Evolutionary conservation across 768 basidiomycete species (phyloP).

Genomic region (Hortiboletus flavorubellus): DNA sequence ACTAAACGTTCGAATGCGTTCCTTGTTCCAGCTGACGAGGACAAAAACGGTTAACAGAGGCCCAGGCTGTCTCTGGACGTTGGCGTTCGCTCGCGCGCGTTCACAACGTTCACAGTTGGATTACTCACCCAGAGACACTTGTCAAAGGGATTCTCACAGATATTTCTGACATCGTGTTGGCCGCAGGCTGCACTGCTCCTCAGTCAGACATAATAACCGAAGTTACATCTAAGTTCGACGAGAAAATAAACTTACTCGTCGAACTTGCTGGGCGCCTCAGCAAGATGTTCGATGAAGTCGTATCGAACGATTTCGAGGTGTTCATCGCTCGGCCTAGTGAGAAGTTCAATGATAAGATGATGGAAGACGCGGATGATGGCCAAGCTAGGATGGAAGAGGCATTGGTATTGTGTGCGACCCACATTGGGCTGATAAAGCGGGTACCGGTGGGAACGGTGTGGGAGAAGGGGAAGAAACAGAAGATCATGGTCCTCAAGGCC

Average conservation of each 20-base stretch:
- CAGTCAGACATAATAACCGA: neutral
- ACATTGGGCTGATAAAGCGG: constrained; percentile 5
- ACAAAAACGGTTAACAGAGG: constrained; percentile 1
- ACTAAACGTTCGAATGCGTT: neutral
- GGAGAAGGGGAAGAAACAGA: constrained; percentile 8
- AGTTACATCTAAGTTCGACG: constrained; percentile 1
- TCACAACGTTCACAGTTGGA: neutral
- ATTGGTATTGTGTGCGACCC: constrained; percentile 7
- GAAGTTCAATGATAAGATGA: constrained; percentile 2
- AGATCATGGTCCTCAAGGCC: constrained; percentile 4
- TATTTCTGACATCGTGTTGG: constrained; percentile 7
- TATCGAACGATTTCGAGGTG: constrained; percentile 13
- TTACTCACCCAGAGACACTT: neutral
- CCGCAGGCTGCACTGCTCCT: constrained; percentile 6
- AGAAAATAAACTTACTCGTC: constrained; percentile 4
- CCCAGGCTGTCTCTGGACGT: constrained; percentile 12
- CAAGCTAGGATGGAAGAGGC: neutral
- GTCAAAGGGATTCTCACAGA: neutral
- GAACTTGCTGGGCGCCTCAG: constrained; percentile 11
- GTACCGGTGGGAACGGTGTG: constrained; percentile 5
- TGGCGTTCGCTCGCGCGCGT: constrained; percentile 10
- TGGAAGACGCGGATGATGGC: constrained; percentile 5
- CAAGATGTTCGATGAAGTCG: constrained; percentile 8
- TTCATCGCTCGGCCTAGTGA: constrained; percentile 3
- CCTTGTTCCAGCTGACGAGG: neutral